Evolutionary conservation across 177 flowering plant genomes (phyloP).

Genomic region (Tripterygium wilfordii): DNA sequence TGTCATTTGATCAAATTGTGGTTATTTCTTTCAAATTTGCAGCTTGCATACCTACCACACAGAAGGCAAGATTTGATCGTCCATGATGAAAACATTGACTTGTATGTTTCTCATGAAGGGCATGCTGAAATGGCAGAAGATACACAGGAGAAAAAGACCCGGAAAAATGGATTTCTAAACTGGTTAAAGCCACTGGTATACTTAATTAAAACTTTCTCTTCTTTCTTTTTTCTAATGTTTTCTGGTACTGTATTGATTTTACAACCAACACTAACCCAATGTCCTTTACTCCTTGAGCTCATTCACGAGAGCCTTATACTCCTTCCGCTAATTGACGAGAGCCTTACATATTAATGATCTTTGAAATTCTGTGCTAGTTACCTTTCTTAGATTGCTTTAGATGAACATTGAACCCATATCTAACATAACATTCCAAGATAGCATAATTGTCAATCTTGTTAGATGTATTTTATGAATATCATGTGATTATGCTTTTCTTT

Average conservation of each 20-base stretch:
- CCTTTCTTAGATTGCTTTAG: too few species aligned
- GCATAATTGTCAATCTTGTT: too few species aligned
- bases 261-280: too few species aligned
- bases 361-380: too few species aligned
- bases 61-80: conserved; percentile 72
- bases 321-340: too few species aligned
- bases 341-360: too few species aligned
- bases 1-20: conserved; percentile 11
- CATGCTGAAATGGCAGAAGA: conserved; percentile 53
- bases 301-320: too few species aligned
- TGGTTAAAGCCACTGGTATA: conserved; percentile 92
- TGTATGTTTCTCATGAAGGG: conserved; percentile 60
- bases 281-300: too few species aligned
- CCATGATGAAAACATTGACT: conserved; percentile 79
- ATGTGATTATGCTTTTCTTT: conserved; percentile 1
- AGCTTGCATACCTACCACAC: conserved; percentile 97
- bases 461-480: neutral
- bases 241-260: neutral
- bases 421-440: too few species aligned
- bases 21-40: conserved; percentile 15
- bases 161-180: conserved; percentile 80
- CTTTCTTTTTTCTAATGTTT: neutral
- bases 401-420: too few species aligned
- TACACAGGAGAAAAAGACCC: conserved; percentile 54
- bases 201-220: neutral